phyloP scores from a whole-genome alignment of 2,329 filamentous ascomycete species.

The Alternaria metachromatica region DNA sequence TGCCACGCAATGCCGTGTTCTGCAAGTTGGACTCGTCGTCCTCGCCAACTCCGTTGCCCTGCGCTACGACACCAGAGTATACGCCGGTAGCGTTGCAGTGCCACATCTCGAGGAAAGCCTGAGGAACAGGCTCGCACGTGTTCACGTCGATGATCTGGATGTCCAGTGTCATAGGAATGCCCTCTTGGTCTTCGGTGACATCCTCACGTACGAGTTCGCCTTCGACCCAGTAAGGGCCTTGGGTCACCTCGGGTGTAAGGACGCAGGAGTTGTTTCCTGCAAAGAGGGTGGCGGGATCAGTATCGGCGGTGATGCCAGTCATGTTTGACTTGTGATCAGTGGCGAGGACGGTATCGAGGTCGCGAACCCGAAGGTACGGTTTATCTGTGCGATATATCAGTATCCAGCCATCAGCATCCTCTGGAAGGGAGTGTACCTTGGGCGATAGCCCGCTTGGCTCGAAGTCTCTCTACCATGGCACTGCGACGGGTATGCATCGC shows the following conservation, averaged over 20 bases:
- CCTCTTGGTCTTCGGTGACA: conserved; percentile 56
- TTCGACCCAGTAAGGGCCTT: conserved; percentile 51
- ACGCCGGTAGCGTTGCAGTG: conserved; percentile 50
- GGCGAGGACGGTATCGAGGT: conserved; percentile 34
- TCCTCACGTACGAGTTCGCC: conserved; percentile 60
- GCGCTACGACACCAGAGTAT: conserved; percentile 46
- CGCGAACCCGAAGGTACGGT: conserved; percentile 36
- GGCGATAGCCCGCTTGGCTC: conserved; percentile 46
- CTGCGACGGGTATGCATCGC: conserved; percentile 53
- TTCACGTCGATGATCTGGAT: conserved; percentile 62
- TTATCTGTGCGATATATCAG: conserved; percentile 26
- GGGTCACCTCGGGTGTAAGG: conserved; percentile 42
- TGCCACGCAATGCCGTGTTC: conserved; percentile 55
- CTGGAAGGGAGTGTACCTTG: conserved; percentile 12
- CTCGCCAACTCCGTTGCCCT: conserved; percentile 52
- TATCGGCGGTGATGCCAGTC: conserved; percentile 36
- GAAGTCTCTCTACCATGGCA: conserved; percentile 49
- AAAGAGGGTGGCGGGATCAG: conserved; percentile 38
- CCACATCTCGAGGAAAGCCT: conserved; percentile 63
- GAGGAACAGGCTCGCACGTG: conserved; percentile 59
- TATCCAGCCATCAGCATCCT: background rate
- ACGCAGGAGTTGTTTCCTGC: conserved; percentile 44
- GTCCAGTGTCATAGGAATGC: conserved; percentile 59
- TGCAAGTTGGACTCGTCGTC: conserved; percentile 42
- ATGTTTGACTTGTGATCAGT: conserved; percentile 41